Evolutionary conservation across 768 basidiomycete species (phyloP).

Genomic region (Lactarius trivialis): DNA sequence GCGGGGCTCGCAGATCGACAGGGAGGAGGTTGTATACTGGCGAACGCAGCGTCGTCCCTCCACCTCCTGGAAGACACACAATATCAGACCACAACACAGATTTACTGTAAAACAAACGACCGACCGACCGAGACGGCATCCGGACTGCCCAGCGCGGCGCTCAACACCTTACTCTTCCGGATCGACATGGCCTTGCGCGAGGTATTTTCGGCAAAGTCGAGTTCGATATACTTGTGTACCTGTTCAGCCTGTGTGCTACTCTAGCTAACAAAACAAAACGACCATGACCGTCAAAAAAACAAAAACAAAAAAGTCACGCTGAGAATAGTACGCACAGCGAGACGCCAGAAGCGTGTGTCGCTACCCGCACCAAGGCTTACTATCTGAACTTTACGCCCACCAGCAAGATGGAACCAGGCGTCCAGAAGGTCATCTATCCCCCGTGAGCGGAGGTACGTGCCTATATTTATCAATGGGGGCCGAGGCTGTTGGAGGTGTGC

Average conservation of each 20-base stretch:
- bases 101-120: slow-evolving; percentile 14
- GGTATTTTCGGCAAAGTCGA: slow-evolving; percentile 88
- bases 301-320: neutral
- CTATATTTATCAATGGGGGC: slow-evolving; percentile 91
- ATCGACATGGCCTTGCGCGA: slow-evolving; percentile 78
- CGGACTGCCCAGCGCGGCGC: slow-evolving; percentile 42
- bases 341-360: slow-evolving; percentile 91
- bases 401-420: slow-evolving; percentile 40
- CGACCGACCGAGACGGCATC: slow-evolving; percentile 40
- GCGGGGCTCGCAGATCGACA: slow-evolving; percentile 63
- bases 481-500: slow-evolving; percentile 52
- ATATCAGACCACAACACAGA: neutral
- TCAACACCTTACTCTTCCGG: slow-evolving; percentile 55
- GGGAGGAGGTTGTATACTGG: slow-evolving; percentile 65
- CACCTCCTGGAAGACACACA: slow-evolving; percentile 39
- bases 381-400: slow-evolving; percentile 63
- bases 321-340: slow-evolving; percentile 52
- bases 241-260: slow-evolving; percentile 45
- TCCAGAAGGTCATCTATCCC: slow-evolving; percentile 74
- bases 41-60: slow-evolving; percentile 54
- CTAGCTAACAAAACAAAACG: slow-evolving; percentile 32
- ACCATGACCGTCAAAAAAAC: neutral
- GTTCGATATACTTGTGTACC: slow-evolving; percentile 67
- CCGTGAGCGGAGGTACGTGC: slow-evolving; percentile 79
- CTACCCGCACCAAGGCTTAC: slow-evolving; percentile 95